A percentile compares a stretch with the other conserved stretches of the same genome.
Conservation (phyloP, 2,329 filamentous ascomycete genomes). For the Cryphonectria carpinicola region DNA sequence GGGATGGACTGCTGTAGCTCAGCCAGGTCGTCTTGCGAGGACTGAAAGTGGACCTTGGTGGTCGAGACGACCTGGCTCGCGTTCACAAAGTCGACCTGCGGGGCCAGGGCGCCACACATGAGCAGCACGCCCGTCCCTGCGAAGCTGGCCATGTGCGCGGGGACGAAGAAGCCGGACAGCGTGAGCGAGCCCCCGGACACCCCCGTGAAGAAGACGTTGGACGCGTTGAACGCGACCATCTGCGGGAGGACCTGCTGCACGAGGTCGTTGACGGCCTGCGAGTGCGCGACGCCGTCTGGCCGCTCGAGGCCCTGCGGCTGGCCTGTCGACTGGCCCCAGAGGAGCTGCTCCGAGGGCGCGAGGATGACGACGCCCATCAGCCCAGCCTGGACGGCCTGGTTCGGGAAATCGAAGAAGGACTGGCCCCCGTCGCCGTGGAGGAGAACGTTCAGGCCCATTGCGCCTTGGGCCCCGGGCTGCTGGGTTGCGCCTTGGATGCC, state of each 20-base stretch:
- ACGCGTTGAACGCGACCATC: slow-evolving; percentile 56
- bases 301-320: slow-evolving; percentile 55
- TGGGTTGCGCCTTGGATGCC: slow-evolving; percentile 51
- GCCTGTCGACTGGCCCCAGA: slow-evolving; percentile 65
- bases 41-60: slow-evolving; percentile 61
- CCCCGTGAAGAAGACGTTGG: slow-evolving; percentile 60
- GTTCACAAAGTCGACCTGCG: slow-evolving; percentile 55
- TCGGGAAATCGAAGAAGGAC: slow-evolving; percentile 62
- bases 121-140: slow-evolving; percentile 56
- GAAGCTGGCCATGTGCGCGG: slow-evolving; percentile 56
- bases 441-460: slow-evolving; percentile 58
- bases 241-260: slow-evolving; percentile 53
- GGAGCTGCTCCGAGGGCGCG: slow-evolving; percentile 51
- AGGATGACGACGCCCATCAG: slow-evolving; percentile 58
- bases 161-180: slow-evolving; percentile 61
- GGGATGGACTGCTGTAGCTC: slow-evolving; percentile 56
- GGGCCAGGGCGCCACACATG: slow-evolving; percentile 58
- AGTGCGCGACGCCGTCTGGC: slow-evolving; percentile 58
- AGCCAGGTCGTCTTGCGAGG: slow-evolving; percentile 54
- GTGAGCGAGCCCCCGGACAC: slow-evolving; percentile 59
- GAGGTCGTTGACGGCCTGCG: slow-evolving; percentile 58
- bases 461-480: slow-evolving; percentile 38
- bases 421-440: slow-evolving; percentile 63
- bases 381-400: slow-evolving; percentile 54
- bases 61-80: slow-evolving; percentile 43